These are phyloP conservation scores for Pythium sukuiense DNA, from an alignment of 352 stramenopile genomes.

Conservation along the genomic window DNA sequence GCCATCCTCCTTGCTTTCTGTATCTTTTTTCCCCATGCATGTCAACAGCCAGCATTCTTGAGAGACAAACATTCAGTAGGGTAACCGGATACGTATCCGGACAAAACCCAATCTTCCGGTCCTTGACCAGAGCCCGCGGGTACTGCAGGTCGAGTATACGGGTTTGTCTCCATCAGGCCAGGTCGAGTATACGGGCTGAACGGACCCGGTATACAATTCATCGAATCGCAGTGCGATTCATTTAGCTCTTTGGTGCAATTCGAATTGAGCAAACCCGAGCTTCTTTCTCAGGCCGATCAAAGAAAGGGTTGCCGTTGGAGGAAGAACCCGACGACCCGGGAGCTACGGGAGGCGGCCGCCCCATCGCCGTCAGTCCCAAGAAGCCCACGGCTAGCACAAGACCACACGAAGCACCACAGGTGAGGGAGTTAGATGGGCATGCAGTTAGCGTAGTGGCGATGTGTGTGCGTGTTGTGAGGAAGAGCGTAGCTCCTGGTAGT, in stretches of 20 bases:
- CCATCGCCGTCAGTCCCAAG: constrained; percentile 5
- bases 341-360: not conserved
- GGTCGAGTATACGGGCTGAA: constrained; percentile 31
- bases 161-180: not conserved
- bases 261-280: constrained; percentile 8
- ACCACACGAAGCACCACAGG: not conserved
- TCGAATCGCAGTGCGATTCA: constrained; percentile 37
- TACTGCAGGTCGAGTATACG: constrained; percentile 25
- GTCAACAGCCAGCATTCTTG: constrained; percentile 26
- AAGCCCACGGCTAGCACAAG: not conserved
- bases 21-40: constrained; percentile 16
- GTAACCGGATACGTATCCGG: constrained; percentile 33
- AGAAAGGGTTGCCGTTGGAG: constrained; percentile 27
- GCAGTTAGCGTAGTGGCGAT: not conserved
- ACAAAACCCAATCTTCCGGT: constrained; percentile 21
- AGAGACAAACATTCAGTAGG: constrained; percentile 28
- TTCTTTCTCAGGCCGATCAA: constrained; percentile 28
- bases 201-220: constrained; percentile 35
- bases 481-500: not conserved
- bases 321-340: constrained; percentile 7
- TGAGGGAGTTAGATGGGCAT: not conserved
- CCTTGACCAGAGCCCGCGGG: constrained; percentile 21
- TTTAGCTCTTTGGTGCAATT: constrained; percentile 28
- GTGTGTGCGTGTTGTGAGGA: not conserved
- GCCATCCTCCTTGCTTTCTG: not conserved